Conservation (phyloP, 140 eudicot species). For the Cichorium intybus region DNA sequence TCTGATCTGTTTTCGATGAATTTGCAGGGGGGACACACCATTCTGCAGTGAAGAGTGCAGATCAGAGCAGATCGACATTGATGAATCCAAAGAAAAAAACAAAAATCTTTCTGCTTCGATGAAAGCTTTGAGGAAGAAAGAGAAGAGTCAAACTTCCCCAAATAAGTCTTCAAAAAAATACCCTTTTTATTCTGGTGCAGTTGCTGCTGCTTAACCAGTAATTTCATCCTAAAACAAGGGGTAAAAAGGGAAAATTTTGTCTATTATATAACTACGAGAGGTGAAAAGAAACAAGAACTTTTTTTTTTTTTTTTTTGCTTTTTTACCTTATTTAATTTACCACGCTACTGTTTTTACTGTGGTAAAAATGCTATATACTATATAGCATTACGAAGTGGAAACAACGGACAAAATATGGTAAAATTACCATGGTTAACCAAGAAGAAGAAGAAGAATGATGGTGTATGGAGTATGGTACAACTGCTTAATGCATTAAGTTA, state of each 20-base stretch:
- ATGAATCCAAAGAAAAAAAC: slow-evolving; percentile 63
- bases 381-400: slow-evolving; percentile 7
- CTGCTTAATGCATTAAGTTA: slow-evolving; percentile 28
- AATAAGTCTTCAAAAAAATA: slow-evolving; percentile 35
- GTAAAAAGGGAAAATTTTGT: slow-evolving; percentile 24
- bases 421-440: slow-evolving; percentile 11
- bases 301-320: slow-evolving; percentile 1
- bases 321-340: slow-evolving; percentile 10
- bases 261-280: slow-evolving; percentile 20
- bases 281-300: slow-evolving; percentile 7
- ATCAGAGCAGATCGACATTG: slow-evolving; percentile 69
- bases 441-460: slow-evolving; percentile 13
- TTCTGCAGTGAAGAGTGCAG: slow-evolving; percentile 92
- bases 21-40: slow-evolving; percentile 78
- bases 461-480: slow-evolving; percentile 27
- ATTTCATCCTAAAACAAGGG: slow-evolving; percentile 10
- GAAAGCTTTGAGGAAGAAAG: slow-evolving; percentile 65
- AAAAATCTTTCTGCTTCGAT: slow-evolving; percentile 44
- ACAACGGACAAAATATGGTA: slow-evolving; percentile 14
- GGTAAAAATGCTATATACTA: slow-evolving; percentile 32
- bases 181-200: slow-evolving; percentile 50
- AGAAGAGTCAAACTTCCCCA: slow-evolving; percentile 42
- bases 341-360: slow-evolving; percentile 22
- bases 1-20: slow-evolving; percentile 1
- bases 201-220: slow-evolving; percentile 58